These are phyloP conservation scores for Suhomyces kilbournensis DNA, from an alignment of 805 yeast species.

Conservation along the genomic window DNA sequence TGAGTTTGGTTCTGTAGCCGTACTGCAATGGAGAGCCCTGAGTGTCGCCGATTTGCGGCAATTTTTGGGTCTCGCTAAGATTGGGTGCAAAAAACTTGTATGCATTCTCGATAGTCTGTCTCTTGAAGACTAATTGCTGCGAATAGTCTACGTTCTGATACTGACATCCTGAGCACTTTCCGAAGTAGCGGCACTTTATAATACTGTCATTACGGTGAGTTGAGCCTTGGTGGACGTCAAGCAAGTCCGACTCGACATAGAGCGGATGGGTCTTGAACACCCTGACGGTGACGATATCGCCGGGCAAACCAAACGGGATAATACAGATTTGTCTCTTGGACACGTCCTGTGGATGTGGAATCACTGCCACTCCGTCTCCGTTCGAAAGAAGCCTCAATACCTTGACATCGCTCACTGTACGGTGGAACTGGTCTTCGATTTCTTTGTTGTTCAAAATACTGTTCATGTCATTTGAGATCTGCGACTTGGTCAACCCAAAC, in stretches of 20 bases:
- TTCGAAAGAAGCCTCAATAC: constrained; percentile 63
- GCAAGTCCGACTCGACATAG: constrained; percentile 72
- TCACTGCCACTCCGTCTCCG: constrained; percentile 83
- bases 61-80: constrained; percentile 34
- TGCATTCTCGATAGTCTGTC: constrained; percentile 75
- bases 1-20: constrained; percentile 84
- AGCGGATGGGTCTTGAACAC: constrained; percentile 76
- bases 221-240: constrained; percentile 41
- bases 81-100: constrained; percentile 71
- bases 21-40: constrained; percentile 74
- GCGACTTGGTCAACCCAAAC: constrained; percentile 40
- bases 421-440: constrained; percentile 50
- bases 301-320: constrained; percentile 86
- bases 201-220: constrained; percentile 52
- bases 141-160: constrained; percentile 75
- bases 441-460: constrained; percentile 59
- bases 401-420: constrained; percentile 55
- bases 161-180: constrained; percentile 93
- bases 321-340: constrained; percentile 59
- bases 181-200: constrained; percentile 79
- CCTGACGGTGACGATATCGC: constrained; percentile 68
- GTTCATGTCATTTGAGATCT: constrained; percentile 63
- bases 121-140: constrained; percentile 70
- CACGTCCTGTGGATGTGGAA: constrained; percentile 52
- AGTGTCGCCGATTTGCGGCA: constrained; percentile 65